These are phyloP conservation scores for Maudiozyma bulderi DNA, from an alignment of 805 yeast genomes.

Conservation along the genomic window DNA sequence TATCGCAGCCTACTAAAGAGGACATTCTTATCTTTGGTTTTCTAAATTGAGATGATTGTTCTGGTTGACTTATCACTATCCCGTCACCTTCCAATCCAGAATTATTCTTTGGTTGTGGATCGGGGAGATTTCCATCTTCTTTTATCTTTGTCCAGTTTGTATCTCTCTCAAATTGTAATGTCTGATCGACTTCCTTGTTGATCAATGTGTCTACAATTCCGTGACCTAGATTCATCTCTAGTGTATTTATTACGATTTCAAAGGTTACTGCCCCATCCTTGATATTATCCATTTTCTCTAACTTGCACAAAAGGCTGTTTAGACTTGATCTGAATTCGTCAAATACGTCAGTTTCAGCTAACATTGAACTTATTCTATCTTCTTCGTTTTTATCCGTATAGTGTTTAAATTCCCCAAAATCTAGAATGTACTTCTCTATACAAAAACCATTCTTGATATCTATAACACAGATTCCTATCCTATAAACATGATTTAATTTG, in stretches of 20 bases:
- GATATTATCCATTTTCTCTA: slow-evolving; percentile 17
- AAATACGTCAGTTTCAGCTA: slow-evolving; percentile 21
- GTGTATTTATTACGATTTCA: slow-evolving; percentile 21
- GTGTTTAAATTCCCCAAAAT: slow-evolving; percentile 27
- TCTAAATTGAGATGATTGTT: not conserved
- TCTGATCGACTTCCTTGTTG: slow-evolving; percentile 5
- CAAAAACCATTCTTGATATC: slow-evolving; percentile 14
- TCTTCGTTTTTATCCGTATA: slow-evolving; percentile 4
- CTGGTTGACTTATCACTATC: not conserved
- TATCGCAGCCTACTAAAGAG: slow-evolving; percentile 33
- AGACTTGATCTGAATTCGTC: slow-evolving; percentile 27
- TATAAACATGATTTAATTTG: slow-evolving; percentile 18
- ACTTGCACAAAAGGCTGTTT: slow-evolving; percentile 19
- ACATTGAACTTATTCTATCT: slow-evolving; percentile 2
- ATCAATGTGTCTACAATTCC: slow-evolving; percentile 1
- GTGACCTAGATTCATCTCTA: slow-evolving; percentile 23
- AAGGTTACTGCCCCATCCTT: slow-evolving; percentile 22
- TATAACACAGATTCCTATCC: slow-evolving; percentile 17
- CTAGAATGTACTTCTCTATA: slow-evolving; percentile 23
- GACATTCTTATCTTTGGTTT: slow-evolving; percentile 21
- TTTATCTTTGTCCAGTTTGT: slow-evolving; percentile 24
- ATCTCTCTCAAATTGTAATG: slow-evolving; percentile 19
- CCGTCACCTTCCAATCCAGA: not conserved
- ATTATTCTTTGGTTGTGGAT: not conserved
- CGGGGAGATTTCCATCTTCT: slow-evolving; percentile 18